A percentile compares a stretch with the other conserved stretches of the same genome.
These are phyloP conservation scores for Sphenostylis stenocarpa DNA, from an alignment of 306 rosid genomes.

Conservation along the genomic window DNA sequence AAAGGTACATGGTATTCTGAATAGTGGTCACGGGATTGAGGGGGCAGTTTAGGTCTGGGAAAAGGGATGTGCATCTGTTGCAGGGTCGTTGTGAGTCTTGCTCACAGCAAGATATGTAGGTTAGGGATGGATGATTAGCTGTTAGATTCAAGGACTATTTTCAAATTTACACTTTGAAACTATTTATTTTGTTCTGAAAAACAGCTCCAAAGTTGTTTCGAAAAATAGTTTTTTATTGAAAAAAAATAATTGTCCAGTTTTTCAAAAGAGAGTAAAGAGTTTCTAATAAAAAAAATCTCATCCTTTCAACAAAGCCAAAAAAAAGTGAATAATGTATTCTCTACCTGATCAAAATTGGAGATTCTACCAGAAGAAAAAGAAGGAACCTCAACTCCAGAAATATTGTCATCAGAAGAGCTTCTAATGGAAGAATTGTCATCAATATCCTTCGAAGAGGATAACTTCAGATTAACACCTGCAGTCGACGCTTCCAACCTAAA, in stretches of 20 bases:
- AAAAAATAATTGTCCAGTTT: not conserved
- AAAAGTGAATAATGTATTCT: conserved; percentile 19
- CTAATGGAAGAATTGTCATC: conserved; percentile 38
- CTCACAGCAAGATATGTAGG: not conserved
- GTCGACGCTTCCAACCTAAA: conserved; percentile 86
- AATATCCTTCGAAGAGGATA: conserved; percentile 44
- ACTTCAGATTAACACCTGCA: conserved; percentile 58
- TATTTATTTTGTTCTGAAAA: not conserved
- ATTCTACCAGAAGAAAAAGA: conserved; percentile 52
- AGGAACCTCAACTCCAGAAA: conserved; percentile 40
- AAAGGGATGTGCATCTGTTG: not conserved
- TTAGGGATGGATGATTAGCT: not conserved
- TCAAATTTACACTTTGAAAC: not conserved
- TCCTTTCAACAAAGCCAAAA: conserved; percentile 13
- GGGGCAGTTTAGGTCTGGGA: not conserved
- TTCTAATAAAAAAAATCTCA: not conserved
- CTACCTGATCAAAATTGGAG: conserved; percentile 58
- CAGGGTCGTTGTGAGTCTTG: not conserved
- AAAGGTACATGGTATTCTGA: not conserved
- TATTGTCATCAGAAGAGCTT: conserved; percentile 42
- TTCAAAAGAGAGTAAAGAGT: not conserved
- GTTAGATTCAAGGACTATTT: not conserved
- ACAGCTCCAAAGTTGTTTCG: not conserved
- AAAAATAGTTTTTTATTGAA: not conserved
- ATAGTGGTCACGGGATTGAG: not conserved